Percentiles rank a stretch among this genome's conserved stretches.
phyloP scores from a whole-genome alignment of 1,284 basidiomycete species.

The Ceratobasidium sp. region DNA sequence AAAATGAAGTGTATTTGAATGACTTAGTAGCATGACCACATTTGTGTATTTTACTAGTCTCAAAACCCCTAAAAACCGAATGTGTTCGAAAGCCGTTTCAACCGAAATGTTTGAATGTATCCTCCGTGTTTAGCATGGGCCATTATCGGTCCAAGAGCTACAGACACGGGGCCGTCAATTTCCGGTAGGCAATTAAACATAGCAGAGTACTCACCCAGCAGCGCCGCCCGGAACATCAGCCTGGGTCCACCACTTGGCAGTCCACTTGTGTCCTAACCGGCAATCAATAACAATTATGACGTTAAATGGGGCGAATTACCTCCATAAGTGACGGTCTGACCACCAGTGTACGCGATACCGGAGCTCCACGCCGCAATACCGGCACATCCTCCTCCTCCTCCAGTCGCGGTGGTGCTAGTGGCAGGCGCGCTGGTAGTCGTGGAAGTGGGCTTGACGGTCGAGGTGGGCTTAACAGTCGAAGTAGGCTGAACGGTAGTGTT shows the following conservation, averaged over 20 bases:
- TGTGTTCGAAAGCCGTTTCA: not conserved
- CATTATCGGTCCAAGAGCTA: slow-evolving; percentile 41
- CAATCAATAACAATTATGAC: not conserved
- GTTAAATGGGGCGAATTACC: slow-evolving; percentile 11
- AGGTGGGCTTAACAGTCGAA: slow-evolving; percentile 3
- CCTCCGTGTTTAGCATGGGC: slow-evolving; percentile 35
- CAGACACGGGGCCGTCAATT: not conserved
- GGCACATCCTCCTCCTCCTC: slow-evolving; percentile 26
- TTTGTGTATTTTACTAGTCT: not conserved
- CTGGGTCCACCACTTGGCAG: slow-evolving; percentile 49
- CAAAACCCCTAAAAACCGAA: not conserved
- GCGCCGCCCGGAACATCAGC: slow-evolving; percentile 46
- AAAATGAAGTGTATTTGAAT: not conserved
- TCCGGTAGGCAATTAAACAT: not conserved
- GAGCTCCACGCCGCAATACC: slow-evolving; percentile 45
- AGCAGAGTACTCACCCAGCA: slow-evolving; percentile 11
- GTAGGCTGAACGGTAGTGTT: slow-evolving; percentile 13
- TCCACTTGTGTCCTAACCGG: slow-evolving; percentile 10
- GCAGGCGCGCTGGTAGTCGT: slow-evolving; percentile 6
- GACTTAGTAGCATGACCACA: not conserved
- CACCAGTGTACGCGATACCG: slow-evolving; percentile 47
- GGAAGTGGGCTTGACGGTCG: slow-evolving; percentile 14
- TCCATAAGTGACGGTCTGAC: slow-evolving; percentile 47
- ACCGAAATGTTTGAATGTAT: not conserved
- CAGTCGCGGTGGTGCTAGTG: slow-evolving; percentile 46